phyloP scores from a whole-genome alignment of 768 basidiomycete species.

The Termitomyces sp. region DNA sequence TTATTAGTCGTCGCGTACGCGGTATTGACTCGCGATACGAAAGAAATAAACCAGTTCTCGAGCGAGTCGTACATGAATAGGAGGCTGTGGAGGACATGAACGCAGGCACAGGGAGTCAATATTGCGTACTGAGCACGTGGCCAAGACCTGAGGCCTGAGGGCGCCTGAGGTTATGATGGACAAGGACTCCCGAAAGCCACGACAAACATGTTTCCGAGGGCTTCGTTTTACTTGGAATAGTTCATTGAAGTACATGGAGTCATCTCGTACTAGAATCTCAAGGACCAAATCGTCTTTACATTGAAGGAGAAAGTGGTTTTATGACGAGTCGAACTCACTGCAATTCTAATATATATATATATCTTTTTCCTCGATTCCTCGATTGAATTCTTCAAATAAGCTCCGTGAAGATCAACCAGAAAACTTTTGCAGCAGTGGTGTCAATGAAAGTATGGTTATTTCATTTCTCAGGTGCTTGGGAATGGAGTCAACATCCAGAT shows the following conservation, averaged over 20 bases:
- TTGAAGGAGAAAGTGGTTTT: too few relatives aligned
- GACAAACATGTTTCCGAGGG: too few relatives aligned
- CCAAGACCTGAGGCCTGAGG: too few relatives aligned
- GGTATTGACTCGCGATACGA: constrained; percentile 83
- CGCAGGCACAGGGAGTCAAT: neutral
- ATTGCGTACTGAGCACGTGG: constrained; percentile 13
- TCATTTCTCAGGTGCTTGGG: neutral
- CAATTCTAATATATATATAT: neutral
- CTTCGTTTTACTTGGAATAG: too few relatives aligned
- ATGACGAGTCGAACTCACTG: neutral
- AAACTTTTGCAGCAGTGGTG: neutral
- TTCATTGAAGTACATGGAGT: too few relatives aligned
- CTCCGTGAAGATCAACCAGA: neutral
- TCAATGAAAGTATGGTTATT: neutral
- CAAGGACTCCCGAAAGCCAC: too few relatives aligned
- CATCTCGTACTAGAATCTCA: too few relatives aligned
- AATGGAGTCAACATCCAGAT: neutral
- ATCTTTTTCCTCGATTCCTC: neutral
- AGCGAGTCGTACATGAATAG: constrained; percentile 56
- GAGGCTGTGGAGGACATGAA: constrained; percentile 10
- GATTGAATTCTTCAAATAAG: neutral
- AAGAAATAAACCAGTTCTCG: constrained; percentile 87
- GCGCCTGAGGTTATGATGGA: too few relatives aligned
- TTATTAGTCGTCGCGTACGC: constrained; percentile 25
- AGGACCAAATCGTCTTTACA: too few relatives aligned